Evolutionary conservation across 176 grass and related monocot species (phyloP).

Genomic region (Areca catechu): DNA sequence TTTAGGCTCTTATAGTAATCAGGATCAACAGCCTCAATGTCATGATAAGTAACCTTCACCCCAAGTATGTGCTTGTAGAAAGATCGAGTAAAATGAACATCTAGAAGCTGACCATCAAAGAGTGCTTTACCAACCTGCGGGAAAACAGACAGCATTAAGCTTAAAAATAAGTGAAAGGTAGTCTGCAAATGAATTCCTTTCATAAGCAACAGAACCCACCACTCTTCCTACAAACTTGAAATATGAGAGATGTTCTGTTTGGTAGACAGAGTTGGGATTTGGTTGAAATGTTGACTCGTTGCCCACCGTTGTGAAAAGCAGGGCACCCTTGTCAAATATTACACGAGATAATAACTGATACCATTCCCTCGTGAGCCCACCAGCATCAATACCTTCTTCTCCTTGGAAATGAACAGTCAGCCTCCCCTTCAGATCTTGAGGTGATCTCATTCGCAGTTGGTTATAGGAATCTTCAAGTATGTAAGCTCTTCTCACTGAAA

Average conservation of each 20-base stretch:
- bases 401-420: slow-evolving; percentile 98
- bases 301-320: slow-evolving; percentile 95
- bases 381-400: slow-evolving; percentile 99
- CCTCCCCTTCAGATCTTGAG: slow-evolving; percentile 86
- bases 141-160: slow-evolving; percentile 11
- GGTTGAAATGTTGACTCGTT: slow-evolving; percentile 99
- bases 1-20: slow-evolving; percentile 92
- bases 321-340: slow-evolving; percentile 86
- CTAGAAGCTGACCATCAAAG: slow-evolving; percentile 88
- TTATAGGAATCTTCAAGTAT: slow-evolving; percentile 99
- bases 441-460: slow-evolving; percentile 93
- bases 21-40: slow-evolving; percentile 99
- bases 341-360: slow-evolving; percentile 88
- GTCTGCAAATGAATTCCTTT: too few relatives aligned
- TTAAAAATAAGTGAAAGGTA: not conserved
- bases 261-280: slow-evolving; percentile 95
- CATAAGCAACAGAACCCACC: slow-evolving; percentile 36
- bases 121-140: slow-evolving; percentile 95
- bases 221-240: slow-evolving; percentile 99
- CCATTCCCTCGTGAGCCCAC: slow-evolving; percentile 97
- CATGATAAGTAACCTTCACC: slow-evolving; percentile 97
- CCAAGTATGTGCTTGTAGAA: slow-evolving; percentile 99
- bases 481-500: slow-evolving; percentile 90
- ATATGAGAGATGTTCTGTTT: slow-evolving; percentile 98
- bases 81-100: slow-evolving; percentile 98